Base-by-base conservation (phyloP, 371 early-diverging fungal genomes). In the Coemansia sp. region DNA sequence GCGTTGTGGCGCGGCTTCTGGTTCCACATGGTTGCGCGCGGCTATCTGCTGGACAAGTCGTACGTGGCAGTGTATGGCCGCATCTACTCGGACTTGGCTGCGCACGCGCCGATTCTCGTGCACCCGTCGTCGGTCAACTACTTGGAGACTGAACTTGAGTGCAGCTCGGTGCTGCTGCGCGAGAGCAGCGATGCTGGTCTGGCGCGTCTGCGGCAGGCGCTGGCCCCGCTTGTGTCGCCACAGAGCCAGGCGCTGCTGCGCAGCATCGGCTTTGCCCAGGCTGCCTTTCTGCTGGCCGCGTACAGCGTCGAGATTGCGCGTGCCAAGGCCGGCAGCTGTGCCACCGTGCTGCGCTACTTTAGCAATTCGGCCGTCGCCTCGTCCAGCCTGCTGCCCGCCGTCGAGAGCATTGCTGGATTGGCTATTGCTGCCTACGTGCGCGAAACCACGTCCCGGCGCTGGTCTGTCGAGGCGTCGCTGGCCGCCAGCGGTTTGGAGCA, bases 111-210 rank as follows among this genome's bases (percentile, higher is more conserved):
- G 0, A 81, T 90, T 0, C 81, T 97, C 50, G 85, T 92, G 5
- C 86, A 88, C 35, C 86, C 84, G 49, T 82, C 86, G 41, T 82
- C 87, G 0, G 86, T 87, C 20, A 89, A 88, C 52, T 93, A 91
- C 61, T 66, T 97, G 38, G 94, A 94, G 60, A 91, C 87, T n/a
- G 95, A 95, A 65, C 79, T 97, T 14, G 90, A 91, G 62, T 88
- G 89, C 65, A 92, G 92, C 71, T 91, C 94, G 8, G 86, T 95
- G 7, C 76, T 94, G 14, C 83, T 89, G 45, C 83, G 85, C 49
- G 87, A 65, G 31, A 82, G 85, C 50, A 65, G 84, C n/a, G 94
- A 93, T 10, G 84, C 87, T 33, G 81, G 72, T 20, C 57, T 81
- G 31, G 58, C 63, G 8, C 72, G 76, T 8, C 43, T 82, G 54